Evolutionary conservation across 495 filamentous ascomycete species (phyloP).

Genomic region (Neurospora sp.): DNA sequence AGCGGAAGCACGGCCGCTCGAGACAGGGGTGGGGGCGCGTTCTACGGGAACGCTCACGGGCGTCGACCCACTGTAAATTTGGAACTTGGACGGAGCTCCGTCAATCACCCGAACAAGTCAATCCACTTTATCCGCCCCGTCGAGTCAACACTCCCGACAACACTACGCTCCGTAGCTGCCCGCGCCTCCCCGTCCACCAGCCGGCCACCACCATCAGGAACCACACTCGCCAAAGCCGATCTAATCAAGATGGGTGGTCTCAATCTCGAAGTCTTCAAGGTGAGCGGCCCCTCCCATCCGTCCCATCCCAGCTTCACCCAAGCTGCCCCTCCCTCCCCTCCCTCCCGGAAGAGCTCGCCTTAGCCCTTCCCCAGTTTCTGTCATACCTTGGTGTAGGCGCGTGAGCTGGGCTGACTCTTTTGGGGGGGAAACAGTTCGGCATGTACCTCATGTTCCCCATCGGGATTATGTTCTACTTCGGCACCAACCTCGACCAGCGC

Average conservation of each 20-base stretch:
- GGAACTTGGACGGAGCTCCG: neutral
- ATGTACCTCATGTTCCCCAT: conserved; percentile 99
- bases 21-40: neutral
- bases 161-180: neutral
- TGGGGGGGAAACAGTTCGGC: conserved; percentile 56
- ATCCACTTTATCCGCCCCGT: neutral
- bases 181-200: conserved; percentile 15
- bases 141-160: neutral
- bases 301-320: neutral
- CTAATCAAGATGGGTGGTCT: conserved; percentile 56
- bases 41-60: neutral
- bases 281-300: conserved; percentile 27
- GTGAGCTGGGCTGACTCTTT: neutral
- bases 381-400: neutral
- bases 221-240: neutral
- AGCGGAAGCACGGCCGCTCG: neutral
- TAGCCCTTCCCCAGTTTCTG: neutral
- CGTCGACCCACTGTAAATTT: conserved; percentile 6
- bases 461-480: conserved; percentile 99
- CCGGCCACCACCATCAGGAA: neutral
- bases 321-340: neutral
- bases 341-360: neutral
- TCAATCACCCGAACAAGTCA: neutral
- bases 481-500: conserved; percentile 88
- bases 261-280: conserved; percentile 95